Conservation (phyloP, 2,329 filamentous ascomycete genomes). For the Fusarium dlaminii region DNA sequence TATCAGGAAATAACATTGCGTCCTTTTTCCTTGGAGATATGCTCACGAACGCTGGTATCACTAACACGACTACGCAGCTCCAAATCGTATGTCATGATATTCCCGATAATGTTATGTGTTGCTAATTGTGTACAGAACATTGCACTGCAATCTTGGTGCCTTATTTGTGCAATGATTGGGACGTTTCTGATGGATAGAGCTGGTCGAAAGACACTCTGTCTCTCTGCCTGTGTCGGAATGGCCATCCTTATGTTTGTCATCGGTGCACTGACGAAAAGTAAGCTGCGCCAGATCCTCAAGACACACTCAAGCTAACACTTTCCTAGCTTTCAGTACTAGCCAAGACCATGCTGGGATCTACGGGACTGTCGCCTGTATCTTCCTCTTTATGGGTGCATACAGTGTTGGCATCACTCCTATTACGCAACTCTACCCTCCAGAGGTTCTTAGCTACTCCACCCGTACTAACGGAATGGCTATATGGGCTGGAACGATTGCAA, state of each 20-base stretch:
- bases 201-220: neutral
- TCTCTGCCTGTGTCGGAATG: neutral
- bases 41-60: neutral
- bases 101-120: rapidly evolving
- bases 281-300: rapidly evolving
- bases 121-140: neutral
- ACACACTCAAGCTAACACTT: neutral
- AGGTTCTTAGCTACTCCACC: neutral
- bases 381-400: neutral
- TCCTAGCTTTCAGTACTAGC: neutral
- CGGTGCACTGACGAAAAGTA: neutral
- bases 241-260: neutral
- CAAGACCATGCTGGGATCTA: neutral
- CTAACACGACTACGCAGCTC: neutral
- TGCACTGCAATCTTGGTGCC: neutral
- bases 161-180: neutral
- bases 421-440: neutral
- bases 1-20: neutral
- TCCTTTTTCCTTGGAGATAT: neutral
- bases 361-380: neutral
- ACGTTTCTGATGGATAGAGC: neutral
- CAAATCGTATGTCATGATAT: neutral
- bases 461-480: neutral
- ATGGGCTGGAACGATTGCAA: neutral
- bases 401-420: neutral